These are phyloP conservation scores for Cardiospermum halicacabum DNA, from an alignment of 345 rosid species.

Conservation along the genomic window DNA sequence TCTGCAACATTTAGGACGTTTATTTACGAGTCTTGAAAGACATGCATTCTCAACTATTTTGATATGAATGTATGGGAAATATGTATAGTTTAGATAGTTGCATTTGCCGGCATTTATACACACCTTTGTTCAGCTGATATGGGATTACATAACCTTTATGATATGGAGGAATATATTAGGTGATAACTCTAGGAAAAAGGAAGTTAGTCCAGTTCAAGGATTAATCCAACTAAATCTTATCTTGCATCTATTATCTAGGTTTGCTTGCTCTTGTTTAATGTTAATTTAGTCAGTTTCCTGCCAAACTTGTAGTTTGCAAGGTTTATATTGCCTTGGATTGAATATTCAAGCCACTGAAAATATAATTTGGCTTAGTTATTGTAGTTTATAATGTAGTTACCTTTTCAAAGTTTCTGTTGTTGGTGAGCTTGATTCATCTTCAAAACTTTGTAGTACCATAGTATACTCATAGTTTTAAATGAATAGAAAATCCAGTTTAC, in stretches of 20 bases:
- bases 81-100: neutral
- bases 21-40: neutral
- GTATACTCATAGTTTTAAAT: too few relatives aligned
- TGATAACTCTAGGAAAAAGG: neutral
- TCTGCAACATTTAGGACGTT: neutral
- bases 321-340: neutral
- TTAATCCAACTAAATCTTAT: neutral
- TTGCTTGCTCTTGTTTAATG: neutral
- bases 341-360: neutral
- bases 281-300: neutral
- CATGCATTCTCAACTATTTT: neutral
- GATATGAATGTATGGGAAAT: neutral
- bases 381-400: neutral
- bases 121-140: neutral
- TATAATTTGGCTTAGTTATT: neutral
- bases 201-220: neutral
- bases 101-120: neutral
- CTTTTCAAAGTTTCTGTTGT: neutral
- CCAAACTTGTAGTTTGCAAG: neutral
- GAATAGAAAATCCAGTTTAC: neutral
- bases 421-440: neutral
- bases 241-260: neutral
- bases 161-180: neutral
- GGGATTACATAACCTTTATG: neutral
- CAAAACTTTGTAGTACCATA: neutral